Conservation (phyloP, 2,329 filamentous ascomycete species). For the Zalaria sp. region DNA sequence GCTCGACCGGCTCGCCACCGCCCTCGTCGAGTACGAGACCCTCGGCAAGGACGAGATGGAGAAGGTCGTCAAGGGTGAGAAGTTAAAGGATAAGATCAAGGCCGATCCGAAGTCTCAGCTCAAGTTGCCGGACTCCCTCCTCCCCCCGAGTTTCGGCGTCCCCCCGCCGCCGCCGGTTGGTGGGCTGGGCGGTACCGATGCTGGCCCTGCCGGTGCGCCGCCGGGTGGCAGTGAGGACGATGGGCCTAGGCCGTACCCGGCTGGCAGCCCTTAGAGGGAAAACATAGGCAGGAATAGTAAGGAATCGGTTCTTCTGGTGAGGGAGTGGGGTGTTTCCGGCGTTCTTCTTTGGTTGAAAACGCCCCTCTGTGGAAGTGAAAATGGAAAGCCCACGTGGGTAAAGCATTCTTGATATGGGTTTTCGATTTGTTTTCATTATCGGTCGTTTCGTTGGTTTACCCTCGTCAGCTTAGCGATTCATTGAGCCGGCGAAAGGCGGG, state of each 20-base stretch:
- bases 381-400: too few species aligned
- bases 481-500: too few species aligned
- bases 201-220: neutral
- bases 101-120: conserved; percentile 45
- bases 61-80: conserved; percentile 77
- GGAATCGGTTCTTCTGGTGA: neutral
- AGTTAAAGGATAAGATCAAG: conserved; percentile 57
- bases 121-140: conserved; percentile 46
- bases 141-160: neutral
- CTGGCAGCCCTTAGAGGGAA: neutral
- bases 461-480: too few species aligned
- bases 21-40: conserved; percentile 88
- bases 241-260: conserved; percentile 4
- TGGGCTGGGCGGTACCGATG: neutral
- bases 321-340: neutral
- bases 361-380: too few species aligned
- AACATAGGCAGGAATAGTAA: neutral
- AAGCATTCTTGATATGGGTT: too few species aligned
- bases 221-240: neutral
- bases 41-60: conserved; percentile 79
- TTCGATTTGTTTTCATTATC: too few species aligned
- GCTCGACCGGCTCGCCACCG: conserved; percentile 75
- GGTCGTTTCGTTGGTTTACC: too few species aligned
- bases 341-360: too few species aligned
- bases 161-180: conserved; percentile 2